Evolutionary conservation across 1,284 basidiomycete genomes (phyloP), one percentile per base, ranked within the genome.

Genomic region (Bjerkandera adusta): DNA sequence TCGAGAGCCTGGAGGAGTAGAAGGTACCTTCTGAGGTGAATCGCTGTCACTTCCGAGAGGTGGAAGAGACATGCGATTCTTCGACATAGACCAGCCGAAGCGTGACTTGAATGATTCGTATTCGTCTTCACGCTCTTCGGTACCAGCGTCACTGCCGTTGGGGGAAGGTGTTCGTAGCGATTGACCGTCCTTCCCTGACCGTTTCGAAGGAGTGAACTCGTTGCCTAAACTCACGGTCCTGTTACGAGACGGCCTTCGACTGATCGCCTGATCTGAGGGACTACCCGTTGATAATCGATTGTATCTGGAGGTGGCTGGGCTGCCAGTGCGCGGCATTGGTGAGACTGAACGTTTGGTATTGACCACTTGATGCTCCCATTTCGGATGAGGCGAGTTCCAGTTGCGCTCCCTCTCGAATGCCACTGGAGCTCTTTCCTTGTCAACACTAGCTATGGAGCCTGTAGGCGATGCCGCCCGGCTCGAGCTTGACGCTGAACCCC

Each of bases 351-450:
- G n/a, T n/a, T n/a, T n/a, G n/a, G n/a, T n/a, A 49, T 50, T 3
- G 60, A 47, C 13, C 57, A 36, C 24, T 10, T 52, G 36, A 33
- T 26, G 21, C 21, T 57, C 52, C 79, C 81, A 82, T 44, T 70
- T 70, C 11, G 77, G 80, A 33, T 68, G 71, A 12, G 73, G 75
- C 3, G 79, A 72, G 58, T 77, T 79, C 81, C 81, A 83, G 57
- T 83, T 83, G 32, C 77, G 65, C 56, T 77, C 73, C 16, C 73
- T 64, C 32, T 73, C 77, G 4, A 60, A 59, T 48, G 61, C 58
- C 29, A 69, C 56, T 42, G 41, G 41, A 29, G 68, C 70, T 25
- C 63, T 53, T 35, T 57, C 60, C 0, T 55, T 39, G 29, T 54
- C 55, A 1, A 34, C 47, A 20, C 48, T 49, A 4, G 53, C 52